Conservation (phyloP, 805 yeast genomes). For the Limtongozyma cylindracea region DNA sequence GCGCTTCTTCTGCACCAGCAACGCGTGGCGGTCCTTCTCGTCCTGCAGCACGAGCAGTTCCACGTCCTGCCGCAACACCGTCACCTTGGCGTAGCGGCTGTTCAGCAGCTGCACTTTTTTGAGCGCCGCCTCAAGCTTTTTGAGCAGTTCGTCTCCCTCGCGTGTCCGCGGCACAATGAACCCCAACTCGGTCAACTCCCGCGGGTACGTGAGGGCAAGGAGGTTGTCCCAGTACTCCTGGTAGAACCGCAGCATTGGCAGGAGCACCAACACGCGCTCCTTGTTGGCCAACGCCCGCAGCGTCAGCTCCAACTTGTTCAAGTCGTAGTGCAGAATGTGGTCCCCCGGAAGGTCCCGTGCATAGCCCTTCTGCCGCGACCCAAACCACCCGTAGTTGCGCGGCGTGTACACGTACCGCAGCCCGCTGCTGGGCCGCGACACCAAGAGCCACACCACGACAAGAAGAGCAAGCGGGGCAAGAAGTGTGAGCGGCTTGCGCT, state of each 20-base stretch:
- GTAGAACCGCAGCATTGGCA: slow-evolving; percentile 79
- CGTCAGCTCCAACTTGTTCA: slow-evolving; percentile 54
- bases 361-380: too few species aligned
- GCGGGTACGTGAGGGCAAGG: slow-evolving; percentile 53
- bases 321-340: slow-evolving; percentile 63
- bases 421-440: too few species aligned
- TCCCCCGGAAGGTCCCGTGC: slow-evolving; percentile 40
- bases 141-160: slow-evolving; percentile 64
- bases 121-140: slow-evolving; percentile 48
- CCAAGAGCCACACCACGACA: too few species aligned
- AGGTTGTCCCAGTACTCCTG: slow-evolving; percentile 77
- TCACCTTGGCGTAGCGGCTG: slow-evolving; percentile 55
- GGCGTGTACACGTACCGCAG: too few species aligned
- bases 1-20: slow-evolving; percentile 67
- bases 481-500: too few species aligned
- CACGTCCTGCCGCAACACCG: slow-evolving; percentile 77
- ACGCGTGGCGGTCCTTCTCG: slow-evolving; percentile 83
- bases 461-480: too few species aligned
- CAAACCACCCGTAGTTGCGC: too few species aligned
- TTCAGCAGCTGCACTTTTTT: slow-evolving; percentile 41
- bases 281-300: slow-evolving; percentile 46
- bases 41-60: slow-evolving; percentile 46
- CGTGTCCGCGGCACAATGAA: slow-evolving; percentile 68
- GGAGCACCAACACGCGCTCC: slow-evolving; percentile 65
- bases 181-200: slow-evolving; percentile 66